A percentile compares a stretch with the other conserved stretches of the same genome.
Conservation (phyloP, 345 rosid genomes). For the Salix caprea region DNA sequence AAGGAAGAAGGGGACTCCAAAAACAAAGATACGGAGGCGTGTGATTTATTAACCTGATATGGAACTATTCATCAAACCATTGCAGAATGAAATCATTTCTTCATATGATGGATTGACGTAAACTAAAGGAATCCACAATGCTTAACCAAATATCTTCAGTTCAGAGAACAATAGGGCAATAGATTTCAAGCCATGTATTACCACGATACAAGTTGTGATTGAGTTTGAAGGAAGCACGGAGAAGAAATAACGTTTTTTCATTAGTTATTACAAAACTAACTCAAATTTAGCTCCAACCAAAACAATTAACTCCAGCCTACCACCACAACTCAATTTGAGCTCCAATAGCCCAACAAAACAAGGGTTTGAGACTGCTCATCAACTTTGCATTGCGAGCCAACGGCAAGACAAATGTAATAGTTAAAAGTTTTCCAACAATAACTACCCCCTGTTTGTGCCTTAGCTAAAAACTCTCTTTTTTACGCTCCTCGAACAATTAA, state of each 20-base stretch:
- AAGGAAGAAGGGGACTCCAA: not conserved
- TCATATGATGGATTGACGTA: not conserved
- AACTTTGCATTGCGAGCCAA: not conserved
- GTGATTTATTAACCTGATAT: not conserved
- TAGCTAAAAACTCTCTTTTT: not conserved
- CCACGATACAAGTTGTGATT: not conserved
- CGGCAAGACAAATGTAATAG: not conserved
- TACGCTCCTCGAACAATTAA: not conserved
- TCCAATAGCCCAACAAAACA: not conserved
- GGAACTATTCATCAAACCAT: not conserved
- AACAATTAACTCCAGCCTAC: not conserved
- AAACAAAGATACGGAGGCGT: not conserved
- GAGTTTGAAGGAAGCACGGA: not conserved
- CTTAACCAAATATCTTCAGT: not conserved
- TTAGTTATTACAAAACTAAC: not conserved
- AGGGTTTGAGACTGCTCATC: not conserved
- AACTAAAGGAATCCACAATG: not conserved
- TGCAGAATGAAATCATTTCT: not conserved
- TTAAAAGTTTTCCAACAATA: not conserved
- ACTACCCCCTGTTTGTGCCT: not conserved
- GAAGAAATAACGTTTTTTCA: not conserved
- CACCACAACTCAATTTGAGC: not conserved
- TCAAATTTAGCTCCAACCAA: not conserved
- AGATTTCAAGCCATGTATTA: not conserved
- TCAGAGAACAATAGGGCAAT: not conserved